Conservation (phyloP, 1,284 basidiomycete genomes). For the Cutaneotrichosporon sp. region DNA sequence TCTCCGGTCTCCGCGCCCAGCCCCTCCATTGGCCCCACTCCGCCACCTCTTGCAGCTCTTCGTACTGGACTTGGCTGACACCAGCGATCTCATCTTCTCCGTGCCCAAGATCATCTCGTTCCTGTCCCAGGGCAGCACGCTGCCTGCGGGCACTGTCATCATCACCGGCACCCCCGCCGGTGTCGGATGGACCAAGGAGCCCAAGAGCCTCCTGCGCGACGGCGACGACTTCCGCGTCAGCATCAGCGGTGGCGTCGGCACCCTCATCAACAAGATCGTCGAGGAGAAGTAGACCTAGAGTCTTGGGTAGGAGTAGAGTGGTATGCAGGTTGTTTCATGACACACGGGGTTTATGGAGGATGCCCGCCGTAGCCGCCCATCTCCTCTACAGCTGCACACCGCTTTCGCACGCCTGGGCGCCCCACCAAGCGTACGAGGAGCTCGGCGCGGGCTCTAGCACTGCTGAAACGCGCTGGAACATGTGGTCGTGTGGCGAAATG, state of each 20-base stretch:
- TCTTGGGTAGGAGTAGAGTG: background rate
- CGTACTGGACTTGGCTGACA: too few relatives aligned
- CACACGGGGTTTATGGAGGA: too few relatives aligned
- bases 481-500: constrained; percentile 16
- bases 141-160: constrained; percentile 77
- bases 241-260: constrained; percentile 54
- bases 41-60: too few relatives aligned
- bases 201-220: constrained; percentile 42
- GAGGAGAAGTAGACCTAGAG: constrained; percentile 42
- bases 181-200: constrained; percentile 49
- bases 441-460: background rate
- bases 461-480: background rate
- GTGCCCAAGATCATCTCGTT: constrained; percentile 60
- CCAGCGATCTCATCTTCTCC: constrained; percentile 54
- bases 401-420: background rate
- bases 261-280: constrained; percentile 54
- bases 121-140: constrained; percentile 82
- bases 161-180: constrained; percentile 61
- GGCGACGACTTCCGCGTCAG: constrained; percentile 54
- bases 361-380: too few relatives aligned
- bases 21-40: too few relatives aligned
- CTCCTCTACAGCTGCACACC: too few relatives aligned
- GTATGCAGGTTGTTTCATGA: constrained; percentile 6
- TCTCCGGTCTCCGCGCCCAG: too few relatives aligned
- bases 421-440: too few relatives aligned